Evolutionary conservation across 2,329 filamentous ascomycete genomes (phyloP), one percentile per base, ranked within the genome.

Genomic region (Mariannaea elegans): DNA sequence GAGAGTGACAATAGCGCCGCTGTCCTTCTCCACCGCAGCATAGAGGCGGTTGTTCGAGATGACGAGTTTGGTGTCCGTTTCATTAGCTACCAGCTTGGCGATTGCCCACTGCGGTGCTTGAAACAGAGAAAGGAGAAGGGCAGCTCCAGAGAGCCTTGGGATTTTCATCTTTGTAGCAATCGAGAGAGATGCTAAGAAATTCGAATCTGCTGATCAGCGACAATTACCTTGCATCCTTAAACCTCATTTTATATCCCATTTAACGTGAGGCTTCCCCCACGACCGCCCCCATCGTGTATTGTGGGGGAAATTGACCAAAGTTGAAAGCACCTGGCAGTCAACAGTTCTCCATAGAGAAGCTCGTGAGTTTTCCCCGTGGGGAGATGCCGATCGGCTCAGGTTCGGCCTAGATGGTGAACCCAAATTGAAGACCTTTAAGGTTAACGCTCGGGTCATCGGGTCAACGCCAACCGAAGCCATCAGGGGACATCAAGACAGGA

Each of bases 11-110:
- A 80, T 71, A 51, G 72, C 71, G n/a, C 77, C 77, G 16, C 74
- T 70, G 1, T 67, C 62, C 68, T 80, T 79, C 63, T 70, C 63
- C 23, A 80, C 73, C 53, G 73, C 72, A 27, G 74, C 73, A 56
- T 74, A 72, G 19, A 79, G 71, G 10, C 76, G 74, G 57, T 77
- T 75, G 59, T 79, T 79, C 42, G 73, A 71, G 34, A 80, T 69
- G 45, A 74, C 71, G 48, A 77, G 68, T 13, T 74, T 58, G 10
- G 71, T 68, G 45, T 69, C 71, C 36, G 74, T 74, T 56, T 76
- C 73, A 21, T 67, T 80, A 41, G 75, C 73, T 55, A 71, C 72
- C 62, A 75, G 63, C 45, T 63, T 58, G 3, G 73, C 73, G 3
- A 61, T 32, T 3, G 64, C 71, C 57, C 53, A 59, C 49, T 68